These are phyloP conservation scores for Salvia hispanica DNA, from an alignment of 257 asterid species.

Conservation along the genomic window DNA sequence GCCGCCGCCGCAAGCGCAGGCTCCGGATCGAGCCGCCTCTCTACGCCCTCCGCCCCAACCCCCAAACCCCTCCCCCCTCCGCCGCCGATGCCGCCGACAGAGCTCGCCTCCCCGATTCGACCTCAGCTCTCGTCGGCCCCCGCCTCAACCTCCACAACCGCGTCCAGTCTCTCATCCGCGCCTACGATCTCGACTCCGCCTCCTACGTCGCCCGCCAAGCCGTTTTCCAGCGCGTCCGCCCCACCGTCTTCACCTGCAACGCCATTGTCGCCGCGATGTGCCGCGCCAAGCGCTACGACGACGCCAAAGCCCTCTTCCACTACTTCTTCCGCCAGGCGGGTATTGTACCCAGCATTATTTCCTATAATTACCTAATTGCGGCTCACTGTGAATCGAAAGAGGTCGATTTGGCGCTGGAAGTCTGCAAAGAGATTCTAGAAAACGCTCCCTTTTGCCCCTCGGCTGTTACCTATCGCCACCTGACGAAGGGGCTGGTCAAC, in stretches of 20 bases:
- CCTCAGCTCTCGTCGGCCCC: constrained; percentile 71
- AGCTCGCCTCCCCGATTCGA: constrained; percentile 76
- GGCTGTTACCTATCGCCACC: constrained; percentile 68
- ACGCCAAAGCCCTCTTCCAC: constrained; percentile 71
- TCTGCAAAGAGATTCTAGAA: constrained; percentile 56
- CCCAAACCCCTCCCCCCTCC: constrained; percentile 38
- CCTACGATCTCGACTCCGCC: constrained; percentile 79
- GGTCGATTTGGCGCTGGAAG: constrained; percentile 64
- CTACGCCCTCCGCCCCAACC: constrained; percentile 65
- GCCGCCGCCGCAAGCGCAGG: constrained; percentile 85
- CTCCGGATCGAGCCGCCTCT: constrained; percentile 92
- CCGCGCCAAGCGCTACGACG: constrained; percentile 63
- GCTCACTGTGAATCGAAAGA: constrained; percentile 75
- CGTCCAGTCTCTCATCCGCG: constrained; percentile 87
- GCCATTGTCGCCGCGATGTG: constrained; percentile 91
- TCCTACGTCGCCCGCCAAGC: constrained; percentile 76
- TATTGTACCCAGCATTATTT: constrained; percentile 70
- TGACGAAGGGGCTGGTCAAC: constrained; percentile 75
- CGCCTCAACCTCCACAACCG: constrained; percentile 92
- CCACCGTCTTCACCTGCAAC: constrained; percentile 92
- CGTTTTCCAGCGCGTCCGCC: constrained; percentile 66
- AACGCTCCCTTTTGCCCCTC: constrained; percentile 79
- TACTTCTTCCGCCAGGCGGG: constrained; percentile 75
- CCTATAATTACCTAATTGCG: constrained; percentile 64
- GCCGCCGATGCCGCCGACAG: constrained; percentile 35